Base-by-base conservation (phyloP, 2,329 filamentous ascomycete species). In the Fusarium avenaceum region DNA sequence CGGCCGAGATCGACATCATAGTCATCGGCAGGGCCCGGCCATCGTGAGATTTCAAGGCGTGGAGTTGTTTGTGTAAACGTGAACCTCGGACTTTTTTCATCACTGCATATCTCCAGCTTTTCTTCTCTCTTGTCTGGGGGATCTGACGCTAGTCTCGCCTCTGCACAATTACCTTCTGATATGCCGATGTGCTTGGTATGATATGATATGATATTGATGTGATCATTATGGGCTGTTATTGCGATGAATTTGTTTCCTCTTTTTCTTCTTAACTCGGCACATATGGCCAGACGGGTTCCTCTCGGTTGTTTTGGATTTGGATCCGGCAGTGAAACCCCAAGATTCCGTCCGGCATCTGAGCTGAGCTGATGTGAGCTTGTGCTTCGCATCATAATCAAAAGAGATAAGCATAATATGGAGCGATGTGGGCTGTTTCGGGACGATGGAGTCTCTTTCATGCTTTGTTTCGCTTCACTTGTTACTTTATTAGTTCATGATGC, bases 1-100 rank as follows among this genome's bases (percentile, higher is more conserved):
- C 70, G 65, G 66, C 57, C 61, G 61, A 74, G 70, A 68, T 67
- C 71, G 49, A 71, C 72, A 72, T 72, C 61, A 72, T 70, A 35
- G 48, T 45, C 59, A 14, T 74, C 72, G 72, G 71, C 72, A 73
- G 59, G 68, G 53, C 62, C 72, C 72, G 70, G 35, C 40, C 57
- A 49, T 67, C 35, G 42, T 59, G 54, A 56, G 55, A 35, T 61
- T 61, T 32, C 32, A 28, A 19, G 32, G 38, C 42, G 35, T 51
- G 15, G 46, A 45, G 52, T 35, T 22, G 26, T 53, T 28, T n/a
- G 43, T 35, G 17, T 47, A 20, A 54, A 28, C 26, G 26, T 28
- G 9, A 28, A 38, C 17, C 22, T 26, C 43, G 44, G 46, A 38
- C 7, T 44, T 38, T 30, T 30, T 13, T 13, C 28, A 24, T 7